Percentiles rank a stretch among this genome's conserved stretches.
These are phyloP conservation scores for Aspergillus sp. DNA, from an alignment of 2,329 filamentous ascomycete species.

Conservation along the genomic window DNA sequence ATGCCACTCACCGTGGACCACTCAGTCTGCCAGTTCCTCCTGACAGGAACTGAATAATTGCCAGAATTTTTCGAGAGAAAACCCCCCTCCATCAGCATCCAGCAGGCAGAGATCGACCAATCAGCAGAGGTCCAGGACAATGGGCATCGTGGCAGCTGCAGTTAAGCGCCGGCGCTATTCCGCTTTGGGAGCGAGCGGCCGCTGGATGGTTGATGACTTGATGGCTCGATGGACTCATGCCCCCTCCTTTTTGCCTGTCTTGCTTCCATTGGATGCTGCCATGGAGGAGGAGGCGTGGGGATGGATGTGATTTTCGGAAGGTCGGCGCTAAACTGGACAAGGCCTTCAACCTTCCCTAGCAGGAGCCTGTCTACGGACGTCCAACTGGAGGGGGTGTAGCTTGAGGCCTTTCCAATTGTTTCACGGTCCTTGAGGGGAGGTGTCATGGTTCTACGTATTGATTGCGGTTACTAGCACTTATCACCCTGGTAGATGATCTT, in stretches of 20 bases:
- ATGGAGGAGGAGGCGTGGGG: slow-evolving; percentile 12
- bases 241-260: slow-evolving; percentile 4
- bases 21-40: too few species aligned
- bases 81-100: slow-evolving; percentile 7
- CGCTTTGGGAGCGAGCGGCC: neutral
- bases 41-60: neutral
- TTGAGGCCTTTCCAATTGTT: neutral
- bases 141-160: slow-evolving; percentile 16
- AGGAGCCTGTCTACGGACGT: too few species aligned
- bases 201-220: neutral
- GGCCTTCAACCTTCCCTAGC: neutral
- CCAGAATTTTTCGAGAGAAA: neutral
- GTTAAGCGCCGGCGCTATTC: slow-evolving; percentile 24
- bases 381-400: neutral
- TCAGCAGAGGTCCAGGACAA: slow-evolving; percentile 11
- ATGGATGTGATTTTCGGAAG: slow-evolving; percentile 2
- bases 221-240: neutral
- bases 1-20: neutral
- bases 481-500: neutral
- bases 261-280: slow-evolving; percentile 6
- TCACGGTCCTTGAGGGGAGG: neutral
- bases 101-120: slow-evolving; percentile 9
- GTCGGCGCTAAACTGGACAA: neutral
- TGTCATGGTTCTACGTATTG: neutral
- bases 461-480: neutral